Conservation (phyloP, 371 early-diverging fungal species). For the Apophysomyces variabilis region DNA sequence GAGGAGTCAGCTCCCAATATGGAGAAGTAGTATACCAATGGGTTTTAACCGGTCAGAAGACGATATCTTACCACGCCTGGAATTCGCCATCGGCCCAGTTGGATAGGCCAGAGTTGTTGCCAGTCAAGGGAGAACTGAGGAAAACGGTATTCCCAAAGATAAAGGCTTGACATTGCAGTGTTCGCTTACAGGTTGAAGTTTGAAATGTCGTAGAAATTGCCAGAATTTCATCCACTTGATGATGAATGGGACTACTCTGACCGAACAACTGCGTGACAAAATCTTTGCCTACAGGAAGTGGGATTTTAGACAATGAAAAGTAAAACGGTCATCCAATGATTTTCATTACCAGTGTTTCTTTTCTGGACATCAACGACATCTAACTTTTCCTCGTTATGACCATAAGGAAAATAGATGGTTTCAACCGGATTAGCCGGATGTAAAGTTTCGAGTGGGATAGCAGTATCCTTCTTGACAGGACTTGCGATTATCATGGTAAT, state of each 20-base stretch:
- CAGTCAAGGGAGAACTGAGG: constrained; percentile 39
- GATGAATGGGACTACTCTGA: constrained; percentile 22
- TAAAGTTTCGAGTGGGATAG: constrained; percentile 44
- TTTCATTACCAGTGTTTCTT: constrained; percentile 19
- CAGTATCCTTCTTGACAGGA: constrained; percentile 43
- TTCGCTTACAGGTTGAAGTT: constrained; percentile 16
- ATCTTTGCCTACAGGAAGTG: constrained; percentile 20
- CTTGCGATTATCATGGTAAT: constrained; percentile 54
- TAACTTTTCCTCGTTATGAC: constrained; percentile 14
- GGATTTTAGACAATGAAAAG: background rate
- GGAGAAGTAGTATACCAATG: constrained; percentile 6
- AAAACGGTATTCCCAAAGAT: constrained; percentile 50
- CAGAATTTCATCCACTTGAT: constrained; percentile 37
- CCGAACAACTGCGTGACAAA: constrained; percentile 44
- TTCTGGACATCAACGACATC: constrained; percentile 15
- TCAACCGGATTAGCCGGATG: constrained; percentile 25
- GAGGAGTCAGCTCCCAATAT: constrained; percentile 8
- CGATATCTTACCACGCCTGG: constrained; percentile 41
- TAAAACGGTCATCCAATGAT: background rate
- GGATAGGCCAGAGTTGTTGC: constrained; percentile 29
- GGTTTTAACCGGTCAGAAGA: constrained; percentile 11
- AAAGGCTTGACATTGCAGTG: constrained; percentile 47
- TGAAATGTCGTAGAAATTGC: constrained; percentile 29
- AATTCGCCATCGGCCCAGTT: constrained; percentile 52
- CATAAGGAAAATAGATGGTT: constrained; percentile 13